These are phyloP conservation scores for Amaranthus tricolor DNA, from an alignment of 179 eudicot species.

Conservation along the genomic window DNA sequence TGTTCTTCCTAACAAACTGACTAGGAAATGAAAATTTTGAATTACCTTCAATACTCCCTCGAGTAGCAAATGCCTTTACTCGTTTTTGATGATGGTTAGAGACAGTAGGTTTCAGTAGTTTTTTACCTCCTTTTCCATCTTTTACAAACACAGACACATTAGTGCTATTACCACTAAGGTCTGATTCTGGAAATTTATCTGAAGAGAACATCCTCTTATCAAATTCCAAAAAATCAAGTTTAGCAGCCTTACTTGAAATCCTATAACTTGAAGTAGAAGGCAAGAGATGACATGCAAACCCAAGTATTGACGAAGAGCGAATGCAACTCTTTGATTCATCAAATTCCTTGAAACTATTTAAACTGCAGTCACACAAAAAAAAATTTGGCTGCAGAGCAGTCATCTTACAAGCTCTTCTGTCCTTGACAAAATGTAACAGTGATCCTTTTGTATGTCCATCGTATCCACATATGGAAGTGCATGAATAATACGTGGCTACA, in stretches of 20 bases:
- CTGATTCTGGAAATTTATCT: conserved; percentile 22
- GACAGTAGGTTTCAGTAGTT: conserved; percentile 21
- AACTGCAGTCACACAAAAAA: conserved; percentile 26
- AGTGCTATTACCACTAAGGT: conserved; percentile 22
- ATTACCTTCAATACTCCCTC: conserved; percentile 21
- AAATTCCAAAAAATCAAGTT: conserved; percentile 30
- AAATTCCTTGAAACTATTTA: conserved; percentile 24
- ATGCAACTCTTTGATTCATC: conserved; percentile 27
- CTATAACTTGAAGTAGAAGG: conserved; percentile 31
- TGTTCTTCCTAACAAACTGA: conserved; percentile 20
- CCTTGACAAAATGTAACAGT: conserved; percentile 36
- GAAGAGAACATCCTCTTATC: conserved; percentile 49
- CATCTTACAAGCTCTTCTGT: conserved; percentile 31
- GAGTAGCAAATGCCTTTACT: conserved; percentile 32
- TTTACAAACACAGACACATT: conserved; percentile 21
- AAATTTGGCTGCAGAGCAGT: conserved; percentile 26
- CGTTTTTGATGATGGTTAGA: conserved; percentile 33
- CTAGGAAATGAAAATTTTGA: conserved; percentile 7
- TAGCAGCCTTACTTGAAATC: conserved; percentile 27
- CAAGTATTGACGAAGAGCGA: conserved; percentile 29
- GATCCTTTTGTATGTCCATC: conserved; percentile 32
- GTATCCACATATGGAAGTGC: conserved; percentile 15
- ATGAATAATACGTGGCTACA: conserved; percentile 22
- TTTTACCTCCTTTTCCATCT: conserved; percentile 30
- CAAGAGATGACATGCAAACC: conserved; percentile 28